Conservation (phyloP, 2,329 filamentous ascomycete species). For the Pleomassaria siparia region DNA sequence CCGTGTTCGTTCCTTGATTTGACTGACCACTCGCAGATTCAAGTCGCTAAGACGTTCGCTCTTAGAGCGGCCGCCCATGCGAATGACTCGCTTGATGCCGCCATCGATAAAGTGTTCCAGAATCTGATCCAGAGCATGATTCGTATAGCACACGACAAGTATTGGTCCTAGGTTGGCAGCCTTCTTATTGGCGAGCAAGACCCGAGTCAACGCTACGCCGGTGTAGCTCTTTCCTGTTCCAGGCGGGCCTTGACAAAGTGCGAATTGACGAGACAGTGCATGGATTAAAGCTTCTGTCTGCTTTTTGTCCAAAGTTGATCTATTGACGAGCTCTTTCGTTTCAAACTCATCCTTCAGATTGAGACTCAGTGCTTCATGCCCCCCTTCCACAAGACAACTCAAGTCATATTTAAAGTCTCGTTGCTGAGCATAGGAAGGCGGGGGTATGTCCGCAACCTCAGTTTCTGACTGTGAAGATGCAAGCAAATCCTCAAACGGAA, state of each 20-base stretch:
- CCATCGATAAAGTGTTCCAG: conserved; percentile 59
- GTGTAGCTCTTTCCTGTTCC: conserved; percentile 67
- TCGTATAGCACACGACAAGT: conserved; percentile 51
- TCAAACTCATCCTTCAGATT: conserved; percentile 30
- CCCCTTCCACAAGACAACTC: conserved; percentile 15
- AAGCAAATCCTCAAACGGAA: conserved; percentile 18
- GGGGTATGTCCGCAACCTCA: conserved; percentile 30
- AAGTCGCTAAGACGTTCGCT: conserved; percentile 51
- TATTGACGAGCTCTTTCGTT: conserved; percentile 20
- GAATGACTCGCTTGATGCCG: conserved; percentile 54
- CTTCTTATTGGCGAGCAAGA: conserved; percentile 50
- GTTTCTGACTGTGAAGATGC: conserved; percentile 1
- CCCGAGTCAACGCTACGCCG: conserved; percentile 58
- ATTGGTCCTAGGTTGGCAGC: conserved; percentile 46
- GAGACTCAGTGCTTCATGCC: conserved; percentile 11
- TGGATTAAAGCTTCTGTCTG: conserved; percentile 54
- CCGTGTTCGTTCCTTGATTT: not conserved
- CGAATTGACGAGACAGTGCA: conserved; percentile 53
- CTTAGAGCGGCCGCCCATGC: conserved; percentile 62
- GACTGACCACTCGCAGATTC: conserved; percentile 44
- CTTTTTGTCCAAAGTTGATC: conserved; percentile 53
- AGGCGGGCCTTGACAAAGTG: conserved; percentile 69
- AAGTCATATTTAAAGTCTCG: conserved; percentile 56
- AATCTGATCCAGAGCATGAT: conserved; percentile 58
- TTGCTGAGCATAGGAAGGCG: conserved; percentile 55